Percentiles rank a stretch among this genome's conserved stretches.
phyloP scores from a whole-genome alignment of 306 rosid genomes.

The Glycine tomentella region DNA sequence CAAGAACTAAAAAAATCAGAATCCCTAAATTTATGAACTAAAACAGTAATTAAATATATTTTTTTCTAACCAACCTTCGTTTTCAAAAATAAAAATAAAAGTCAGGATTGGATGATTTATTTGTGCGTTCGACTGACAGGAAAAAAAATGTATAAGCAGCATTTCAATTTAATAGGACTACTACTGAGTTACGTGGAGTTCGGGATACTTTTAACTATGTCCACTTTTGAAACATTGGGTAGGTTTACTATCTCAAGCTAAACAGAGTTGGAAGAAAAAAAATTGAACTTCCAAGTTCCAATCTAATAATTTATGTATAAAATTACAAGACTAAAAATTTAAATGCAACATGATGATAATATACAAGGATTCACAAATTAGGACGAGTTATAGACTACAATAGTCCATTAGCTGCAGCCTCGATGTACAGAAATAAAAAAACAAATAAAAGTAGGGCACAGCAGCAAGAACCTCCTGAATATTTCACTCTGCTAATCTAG shows the following conservation, averaged over 20 bases:
- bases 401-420: slow-evolving; percentile 22
- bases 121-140: no score
- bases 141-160: no score
- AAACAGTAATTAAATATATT: no score
- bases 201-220: neutral
- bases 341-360: slow-evolving; percentile 4
- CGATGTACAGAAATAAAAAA: slow-evolving; percentile 15
- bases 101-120: no score
- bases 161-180: no score
- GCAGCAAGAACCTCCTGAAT: slow-evolving; percentile 24
- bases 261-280: neutral
- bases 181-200: neutral
- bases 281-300: neutral
- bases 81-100: no score
- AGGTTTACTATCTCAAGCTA: neutral
- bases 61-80: no score
- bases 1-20: no score
- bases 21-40: no score
- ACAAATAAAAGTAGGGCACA: slow-evolving; percentile 31
- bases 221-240: neutral
- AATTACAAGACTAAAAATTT: neutral
- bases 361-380: slow-evolving; percentile 17
- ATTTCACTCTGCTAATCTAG: slow-evolving; percentile 33
- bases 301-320: neutral
- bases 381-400: slow-evolving; percentile 2